Percentiles rank a stretch among this genome's conserved stretches.
These are phyloP conservation scores for Stromatinia cepivora DNA, from an alignment of 2,329 filamentous ascomycete genomes.

Conservation along the genomic window DNA sequence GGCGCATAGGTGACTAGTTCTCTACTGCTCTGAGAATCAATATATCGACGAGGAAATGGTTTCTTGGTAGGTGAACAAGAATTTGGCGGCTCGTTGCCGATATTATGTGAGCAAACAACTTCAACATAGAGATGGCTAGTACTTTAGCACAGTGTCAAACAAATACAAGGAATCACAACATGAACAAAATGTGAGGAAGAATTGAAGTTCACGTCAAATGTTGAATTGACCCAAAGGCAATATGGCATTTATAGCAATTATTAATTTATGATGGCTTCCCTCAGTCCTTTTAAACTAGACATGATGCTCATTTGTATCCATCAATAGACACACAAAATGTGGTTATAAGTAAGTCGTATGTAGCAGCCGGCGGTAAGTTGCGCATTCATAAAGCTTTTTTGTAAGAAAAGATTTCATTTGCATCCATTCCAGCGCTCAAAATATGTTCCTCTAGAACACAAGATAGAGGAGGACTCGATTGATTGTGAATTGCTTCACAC, in stretches of 20 bases:
- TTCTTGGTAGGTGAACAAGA: background rate
- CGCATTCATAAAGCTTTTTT: constrained; percentile 46
- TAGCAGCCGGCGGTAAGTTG: constrained; percentile 73
- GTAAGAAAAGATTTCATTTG: constrained; percentile 55
- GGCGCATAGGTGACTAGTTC: background rate
- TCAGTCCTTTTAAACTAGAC: background rate
- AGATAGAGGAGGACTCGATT: constrained; percentile 72
- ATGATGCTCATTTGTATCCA: background rate
- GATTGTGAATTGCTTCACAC: constrained; percentile 44
- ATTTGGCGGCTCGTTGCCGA: background rate
- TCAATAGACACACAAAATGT: background rate
- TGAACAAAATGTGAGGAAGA: too few relatives aligned
- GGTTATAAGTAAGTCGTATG: constrained; percentile 44
- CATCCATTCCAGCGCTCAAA: constrained; percentile 69
- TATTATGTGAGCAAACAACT: background rate
- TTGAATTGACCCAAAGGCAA: background rate
- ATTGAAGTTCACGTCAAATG: background rate
- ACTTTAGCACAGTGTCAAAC: background rate
- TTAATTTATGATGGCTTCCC: background rate
- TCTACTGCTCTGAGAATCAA: background rate
- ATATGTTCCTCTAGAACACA: constrained; percentile 60
- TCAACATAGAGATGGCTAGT: background rate
- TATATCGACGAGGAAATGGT: background rate
- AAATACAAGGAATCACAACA: background rate
- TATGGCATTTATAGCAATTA: too few relatives aligned